A percentile compares a stretch with the other conserved stretches of the same genome.
Conservation (phyloP, 805 yeast species). For the Pichia nakasei region DNA sequence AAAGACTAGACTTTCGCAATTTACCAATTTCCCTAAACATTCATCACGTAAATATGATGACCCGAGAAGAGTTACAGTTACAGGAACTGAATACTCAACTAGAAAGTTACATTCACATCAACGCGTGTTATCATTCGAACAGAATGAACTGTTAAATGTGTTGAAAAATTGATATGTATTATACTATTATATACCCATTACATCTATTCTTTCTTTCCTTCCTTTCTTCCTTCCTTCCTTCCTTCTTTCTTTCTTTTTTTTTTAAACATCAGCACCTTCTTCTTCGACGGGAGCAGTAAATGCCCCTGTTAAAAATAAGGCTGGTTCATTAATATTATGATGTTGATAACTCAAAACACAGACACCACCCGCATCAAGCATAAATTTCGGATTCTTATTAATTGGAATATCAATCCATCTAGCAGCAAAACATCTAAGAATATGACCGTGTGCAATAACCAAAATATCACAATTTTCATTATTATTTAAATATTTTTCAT, state of each 20-base stretch:
- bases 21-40: not conserved
- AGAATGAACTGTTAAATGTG: conserved; percentile 39
- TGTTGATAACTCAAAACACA: conserved; percentile 91
- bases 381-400: conserved; percentile 61
- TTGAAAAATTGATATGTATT: conserved; percentile 22
- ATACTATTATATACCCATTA: not conserved
- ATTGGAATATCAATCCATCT: conserved; percentile 70
- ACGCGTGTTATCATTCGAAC: conserved; percentile 43
- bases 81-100: not conserved
- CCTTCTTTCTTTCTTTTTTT: no score
- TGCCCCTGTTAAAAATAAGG: conserved; percentile 75
- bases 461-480: conserved; percentile 60
- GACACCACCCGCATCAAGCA: conserved; percentile 92
- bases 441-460: conserved; percentile 91
- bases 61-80: not conserved
- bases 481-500: conserved; percentile 41
- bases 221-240: no score
- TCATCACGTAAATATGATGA: not conserved
- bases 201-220: no score
- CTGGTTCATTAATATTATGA: conserved; percentile 77
- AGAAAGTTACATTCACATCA: conserved; percentile 10
- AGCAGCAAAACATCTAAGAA: conserved; percentile 80
- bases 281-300: conserved; percentile 65
- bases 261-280: conserved; percentile 27
- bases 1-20: not conserved